These are phyloP conservation scores for Hyphopichia khmerensis DNA, from an alignment of 1,139 yeast genomes.

Conservation along the genomic window DNA sequence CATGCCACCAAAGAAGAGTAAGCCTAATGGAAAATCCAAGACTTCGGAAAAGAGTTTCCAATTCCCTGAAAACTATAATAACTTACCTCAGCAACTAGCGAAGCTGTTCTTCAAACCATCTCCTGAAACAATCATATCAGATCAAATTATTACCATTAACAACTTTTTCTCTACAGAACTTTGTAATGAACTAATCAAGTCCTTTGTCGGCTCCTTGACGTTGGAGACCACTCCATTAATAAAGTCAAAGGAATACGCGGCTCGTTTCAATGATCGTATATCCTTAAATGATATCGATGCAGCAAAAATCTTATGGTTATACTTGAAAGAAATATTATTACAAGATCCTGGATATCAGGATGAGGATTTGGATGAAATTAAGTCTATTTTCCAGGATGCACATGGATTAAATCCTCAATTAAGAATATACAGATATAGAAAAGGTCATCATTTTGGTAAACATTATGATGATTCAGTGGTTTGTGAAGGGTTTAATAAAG, in stretches of 20 bases:
- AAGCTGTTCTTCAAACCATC: constrained; percentile 34
- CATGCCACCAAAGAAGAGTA: constrained; percentile 1
- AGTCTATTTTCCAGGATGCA: constrained; percentile 33
- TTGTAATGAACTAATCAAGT: constrained; percentile 44
- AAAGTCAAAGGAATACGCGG: constrained; percentile 56
- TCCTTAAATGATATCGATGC: constrained; percentile 39
- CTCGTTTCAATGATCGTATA: constrained; percentile 56
- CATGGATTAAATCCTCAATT: constrained; percentile 58
- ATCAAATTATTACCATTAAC: constrained; percentile 49
- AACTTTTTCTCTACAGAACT: constrained; percentile 43
- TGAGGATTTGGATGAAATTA: constrained; percentile 20
- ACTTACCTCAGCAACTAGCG: constrained; percentile 16
- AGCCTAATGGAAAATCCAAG: not conserved
- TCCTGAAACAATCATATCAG: constrained; percentile 28
- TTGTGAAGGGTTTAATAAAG: constrained; percentile 9
- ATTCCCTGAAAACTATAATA: constrained; percentile 30
- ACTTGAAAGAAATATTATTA: constrained; percentile 31
- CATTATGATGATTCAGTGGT: constrained; percentile 63
- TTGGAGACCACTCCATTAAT: constrained; percentile 51
- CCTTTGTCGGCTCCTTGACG: constrained; percentile 29
- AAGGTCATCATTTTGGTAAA: constrained; percentile 62
- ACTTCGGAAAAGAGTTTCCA: not conserved
- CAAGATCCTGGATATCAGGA: constrained; percentile 28
- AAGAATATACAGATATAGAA: constrained; percentile 53
- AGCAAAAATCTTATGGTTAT: constrained; percentile 45